Evolutionary conservation across 1,139 yeast genomes (phyloP).

Genomic region (Blastobotrys arbuscula): DNA sequence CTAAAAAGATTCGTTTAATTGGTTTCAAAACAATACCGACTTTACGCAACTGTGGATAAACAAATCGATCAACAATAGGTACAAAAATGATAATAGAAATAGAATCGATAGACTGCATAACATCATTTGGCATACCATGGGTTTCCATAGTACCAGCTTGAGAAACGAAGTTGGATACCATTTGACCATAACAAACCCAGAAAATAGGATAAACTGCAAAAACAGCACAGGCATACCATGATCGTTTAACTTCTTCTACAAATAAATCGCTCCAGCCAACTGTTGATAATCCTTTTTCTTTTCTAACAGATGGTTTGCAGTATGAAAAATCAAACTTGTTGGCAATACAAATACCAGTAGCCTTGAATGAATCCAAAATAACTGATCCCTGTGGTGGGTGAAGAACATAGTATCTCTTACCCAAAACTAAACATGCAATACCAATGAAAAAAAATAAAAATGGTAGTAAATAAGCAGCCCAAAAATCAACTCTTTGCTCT

Average conservation of each 20-base stretch:
- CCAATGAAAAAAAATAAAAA: conserved; percentile 60
- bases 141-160: conserved; percentile 62
- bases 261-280: conserved; percentile 49
- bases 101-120: conserved; percentile 59
- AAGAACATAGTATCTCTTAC: conserved; percentile 49
- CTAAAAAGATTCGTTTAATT: conserved; percentile 65
- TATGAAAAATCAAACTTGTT: conserved; percentile 48
- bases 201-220: conserved; percentile 57
- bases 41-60: conserved; percentile 53
- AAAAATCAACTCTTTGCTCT: conserved; percentile 65
- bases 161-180: conserved; percentile 60
- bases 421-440: conserved; percentile 50
- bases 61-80: conserved; percentile 49
- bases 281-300: conserved; percentile 33
- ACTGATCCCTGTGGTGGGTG: conserved; percentile 56
- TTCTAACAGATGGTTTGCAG: conserved; percentile 49
- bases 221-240: conserved; percentile 59
- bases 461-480: conserved; percentile 71
- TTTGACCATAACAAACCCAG: conserved; percentile 34
- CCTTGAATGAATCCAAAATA: conserved; percentile 45
- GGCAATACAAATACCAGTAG: background rate
- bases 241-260: conserved; percentile 57
- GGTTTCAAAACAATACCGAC: conserved; percentile 42
- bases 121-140: conserved; percentile 62
- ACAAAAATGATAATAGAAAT: conserved; percentile 56